These are phyloP conservation scores for Oenanthe sinensis DNA, from an alignment of 129 eudicot species.

Conservation along the genomic window DNA sequence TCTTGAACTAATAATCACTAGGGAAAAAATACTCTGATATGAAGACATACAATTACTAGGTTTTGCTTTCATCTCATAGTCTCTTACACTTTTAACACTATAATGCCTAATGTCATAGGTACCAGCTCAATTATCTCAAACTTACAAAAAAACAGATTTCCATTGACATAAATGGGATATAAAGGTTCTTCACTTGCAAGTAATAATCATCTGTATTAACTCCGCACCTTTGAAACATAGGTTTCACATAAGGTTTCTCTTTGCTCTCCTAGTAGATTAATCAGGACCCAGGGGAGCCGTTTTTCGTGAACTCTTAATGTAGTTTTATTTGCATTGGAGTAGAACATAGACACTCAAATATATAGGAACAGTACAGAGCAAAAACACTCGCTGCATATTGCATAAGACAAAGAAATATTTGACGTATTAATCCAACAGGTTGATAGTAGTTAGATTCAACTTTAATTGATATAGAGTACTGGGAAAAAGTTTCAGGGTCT, in stretches of 20 bases:
- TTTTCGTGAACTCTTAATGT: too few species aligned
- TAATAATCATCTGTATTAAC: not conserved
- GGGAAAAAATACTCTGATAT: slow-evolving; percentile 4
- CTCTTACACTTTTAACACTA: not conserved
- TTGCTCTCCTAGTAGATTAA: not conserved
- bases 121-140: not conserved
- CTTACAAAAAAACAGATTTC: not conserved
- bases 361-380: too few species aligned
- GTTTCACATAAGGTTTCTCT: not conserved
- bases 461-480: not conserved
- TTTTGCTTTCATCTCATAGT: not conserved
- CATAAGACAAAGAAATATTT: too few species aligned
- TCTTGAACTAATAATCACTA: not conserved
- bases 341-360: too few species aligned
- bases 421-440: not conserved
- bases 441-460: not conserved
- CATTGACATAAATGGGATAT: not conserved
- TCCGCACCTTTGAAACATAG: not conserved
- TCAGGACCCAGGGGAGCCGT: too few species aligned
- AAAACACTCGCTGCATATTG: too few species aligned
- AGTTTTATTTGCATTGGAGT: too few species aligned
- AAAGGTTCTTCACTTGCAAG: not conserved
- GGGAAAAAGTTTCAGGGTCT: not conserved
- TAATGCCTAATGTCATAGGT: not conserved
- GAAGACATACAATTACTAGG: not conserved